Evolutionary conservation across 2,329 filamentous ascomycete genomes (phyloP).

Genomic region (Fusarium lyarnte): DNA sequence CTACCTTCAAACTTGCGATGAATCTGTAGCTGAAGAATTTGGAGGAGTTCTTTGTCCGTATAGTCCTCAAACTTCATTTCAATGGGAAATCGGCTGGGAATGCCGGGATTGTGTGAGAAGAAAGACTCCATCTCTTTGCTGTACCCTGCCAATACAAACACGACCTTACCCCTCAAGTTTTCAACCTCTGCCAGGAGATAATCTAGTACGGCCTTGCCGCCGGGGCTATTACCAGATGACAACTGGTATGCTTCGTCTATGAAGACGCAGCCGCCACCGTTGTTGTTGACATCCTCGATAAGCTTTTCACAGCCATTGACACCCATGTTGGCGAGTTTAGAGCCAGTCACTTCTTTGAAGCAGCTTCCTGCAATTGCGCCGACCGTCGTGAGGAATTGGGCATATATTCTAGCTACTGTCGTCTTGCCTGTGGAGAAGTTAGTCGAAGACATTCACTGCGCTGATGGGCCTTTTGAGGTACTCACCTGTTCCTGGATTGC

Average conservation of each 20-base stretch:
- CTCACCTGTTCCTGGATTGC: slow-evolving; percentile 79
- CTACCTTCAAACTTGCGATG: slow-evolving; percentile 59
- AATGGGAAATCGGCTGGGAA: slow-evolving; percentile 74
- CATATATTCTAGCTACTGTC: slow-evolving; percentile 77
- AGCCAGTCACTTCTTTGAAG: slow-evolving; percentile 76
- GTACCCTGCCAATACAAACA: slow-evolving; percentile 80
- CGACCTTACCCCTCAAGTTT: slow-evolving; percentile 73
- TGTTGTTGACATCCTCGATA: slow-evolving; percentile 58
- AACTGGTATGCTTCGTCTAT: slow-evolving; percentile 85
- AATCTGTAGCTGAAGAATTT: slow-evolving; percentile 67
- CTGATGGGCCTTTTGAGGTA: not conserved
- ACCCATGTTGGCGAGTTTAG: slow-evolving; percentile 70
- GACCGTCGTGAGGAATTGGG: slow-evolving; percentile 69
- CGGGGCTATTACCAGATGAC: slow-evolving; percentile 63
- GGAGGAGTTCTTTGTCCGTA: slow-evolving; percentile 68
- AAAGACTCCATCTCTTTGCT: slow-evolving; percentile 79
- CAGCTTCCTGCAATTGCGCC: slow-evolving; percentile 68
- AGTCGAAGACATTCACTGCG: not conserved
- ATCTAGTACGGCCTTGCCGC: slow-evolving; percentile 72
- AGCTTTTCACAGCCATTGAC: slow-evolving; percentile 66
- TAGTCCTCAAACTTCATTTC: slow-evolving; percentile 76
- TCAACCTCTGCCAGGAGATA: slow-evolving; percentile 78
- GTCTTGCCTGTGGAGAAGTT: slow-evolving; percentile 64
- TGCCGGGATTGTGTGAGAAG: slow-evolving; percentile 77
- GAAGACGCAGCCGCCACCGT: slow-evolving; percentile 75